Conservation (phyloP, 176 grass and related monocot genomes). For the Lolium multiflorum region DNA sequence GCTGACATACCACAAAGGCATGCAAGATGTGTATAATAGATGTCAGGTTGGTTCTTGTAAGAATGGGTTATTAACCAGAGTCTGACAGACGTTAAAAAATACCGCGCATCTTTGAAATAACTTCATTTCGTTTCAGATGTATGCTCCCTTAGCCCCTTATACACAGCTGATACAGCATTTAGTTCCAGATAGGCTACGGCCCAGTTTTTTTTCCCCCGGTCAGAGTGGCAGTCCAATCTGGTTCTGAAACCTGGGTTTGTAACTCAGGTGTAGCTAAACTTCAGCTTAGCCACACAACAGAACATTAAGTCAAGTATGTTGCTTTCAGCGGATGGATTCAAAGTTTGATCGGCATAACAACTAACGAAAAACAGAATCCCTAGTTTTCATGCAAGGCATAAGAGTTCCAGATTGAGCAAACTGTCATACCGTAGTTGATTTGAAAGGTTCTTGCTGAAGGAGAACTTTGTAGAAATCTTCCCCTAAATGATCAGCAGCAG, state of each 20-base stretch:
- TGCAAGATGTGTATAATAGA: not conserved
- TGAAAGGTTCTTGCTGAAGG: conserved; percentile 83
- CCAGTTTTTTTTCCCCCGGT: not conserved
- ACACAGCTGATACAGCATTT: not conserved
- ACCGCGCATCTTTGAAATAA: not conserved
- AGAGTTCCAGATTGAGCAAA: not conserved
- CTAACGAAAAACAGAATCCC: not conserved
- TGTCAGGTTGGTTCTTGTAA: not conserved
- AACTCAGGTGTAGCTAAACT: not conserved
- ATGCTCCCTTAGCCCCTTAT: not conserved
- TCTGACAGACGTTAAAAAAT: not conserved
- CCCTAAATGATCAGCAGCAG: conserved; percentile 59
- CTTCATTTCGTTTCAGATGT: not conserved
- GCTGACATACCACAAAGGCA: not conserved
- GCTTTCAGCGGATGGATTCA: not conserved
- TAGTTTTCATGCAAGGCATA: not conserved
- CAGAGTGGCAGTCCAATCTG: not conserved
- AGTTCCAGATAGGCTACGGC: not conserved
- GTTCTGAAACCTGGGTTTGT: not conserved
- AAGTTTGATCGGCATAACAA: not conserved
- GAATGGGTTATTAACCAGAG: not conserved
- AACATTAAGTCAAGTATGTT: not conserved
- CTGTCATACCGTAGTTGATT: conserved; percentile 69
- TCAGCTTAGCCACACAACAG: not conserved
- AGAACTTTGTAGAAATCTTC: conserved; percentile 75